Base-by-base conservation (phyloP, 805 yeast species). In the Barnettozyma sucrosica region DNA sequence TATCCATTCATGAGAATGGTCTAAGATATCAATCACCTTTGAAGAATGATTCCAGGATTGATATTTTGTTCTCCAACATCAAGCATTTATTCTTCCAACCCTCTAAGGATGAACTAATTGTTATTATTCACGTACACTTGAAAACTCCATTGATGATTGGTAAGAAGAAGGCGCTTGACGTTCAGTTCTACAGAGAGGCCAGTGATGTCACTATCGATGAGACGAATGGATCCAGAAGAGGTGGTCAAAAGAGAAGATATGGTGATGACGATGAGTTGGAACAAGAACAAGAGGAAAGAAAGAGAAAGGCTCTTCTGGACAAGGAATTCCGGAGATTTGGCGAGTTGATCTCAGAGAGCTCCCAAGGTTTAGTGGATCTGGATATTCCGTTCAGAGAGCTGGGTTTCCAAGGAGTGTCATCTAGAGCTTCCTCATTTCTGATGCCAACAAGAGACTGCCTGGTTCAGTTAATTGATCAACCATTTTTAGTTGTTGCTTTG, bases 211-310 rank as follows among this genome's bases (percentile, higher is more conserved):
- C 95, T 3, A 89, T 89, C 59, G 99, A 93, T 67, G 99, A 93
- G 68, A 93, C 99, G 18, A 96, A 97, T 54, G 83, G 96, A 52
- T 84, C 88, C 70, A 81, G 97, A 66, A 79, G 77, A 55, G 84
- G 83, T 66, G 83, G 83, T 65, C 79, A 78, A 55, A 58, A 56
- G 30, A 72, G 93, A 64, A 70, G 93, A 61, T 93, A 93, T 64
- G 99, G 99, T 41, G 99, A 93, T 65, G 99, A 93, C 66, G 99
- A 93, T 66, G 99, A 93, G 69, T 74, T 93, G 54, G 98, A 93
- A 68, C 97, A 92, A 68, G 99, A 93, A 70, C 97, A 92, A 69
- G 98, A 93, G 66, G 99, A 93, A 70, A 83, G 97, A 71, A 78
- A 92, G 67, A 79, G 97, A 68, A 86, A 95, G 59, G 85, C 87